Conservation (phyloP, 306 rosid species). For the Sphenostylis stenocarpa region DNA sequence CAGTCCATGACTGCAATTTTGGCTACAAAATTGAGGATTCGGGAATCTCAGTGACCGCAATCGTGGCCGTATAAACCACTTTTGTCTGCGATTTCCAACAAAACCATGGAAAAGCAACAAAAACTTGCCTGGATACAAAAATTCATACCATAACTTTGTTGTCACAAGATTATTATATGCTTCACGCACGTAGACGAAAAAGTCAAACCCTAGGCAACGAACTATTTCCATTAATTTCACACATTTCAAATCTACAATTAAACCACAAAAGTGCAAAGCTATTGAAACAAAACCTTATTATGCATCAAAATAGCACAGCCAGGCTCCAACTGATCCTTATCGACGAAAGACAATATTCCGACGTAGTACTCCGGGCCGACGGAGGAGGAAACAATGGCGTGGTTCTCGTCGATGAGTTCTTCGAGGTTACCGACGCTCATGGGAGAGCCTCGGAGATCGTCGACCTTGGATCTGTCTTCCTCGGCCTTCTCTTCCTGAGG, state of each 20-base stretch:
- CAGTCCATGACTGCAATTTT: neutral
- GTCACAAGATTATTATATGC: neutral
- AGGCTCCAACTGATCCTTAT: slow-evolving; percentile 97
- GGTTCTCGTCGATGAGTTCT: slow-evolving; percentile 94
- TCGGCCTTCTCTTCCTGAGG: slow-evolving; percentile 98
- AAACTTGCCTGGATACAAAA: neutral
- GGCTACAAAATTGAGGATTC: neutral
- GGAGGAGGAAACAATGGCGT: slow-evolving; percentile 92
- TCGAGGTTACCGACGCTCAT: slow-evolving; percentile 99
- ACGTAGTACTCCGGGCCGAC: slow-evolving; percentile 98
- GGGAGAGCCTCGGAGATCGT: slow-evolving; percentile 93
- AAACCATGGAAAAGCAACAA: neutral
- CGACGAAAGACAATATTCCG: slow-evolving; percentile 90
- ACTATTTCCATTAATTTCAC: neutral
- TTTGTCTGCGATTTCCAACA: neutral
- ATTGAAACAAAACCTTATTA: slow-evolving; percentile 56
- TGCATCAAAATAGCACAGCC: slow-evolving; percentile 99
- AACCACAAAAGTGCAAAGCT: neutral
- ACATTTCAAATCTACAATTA: neutral
- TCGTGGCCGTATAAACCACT: neutral
- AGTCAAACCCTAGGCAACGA: neutral
- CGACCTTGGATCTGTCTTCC: slow-evolving; percentile 97
- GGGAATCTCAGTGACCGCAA: neutral
- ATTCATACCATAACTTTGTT: neutral
- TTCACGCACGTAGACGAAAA: neutral